phyloP scores from a whole-genome alignment of 192 early-diverging fungal genomes.

The Paraglomus brasilianum region DNA sequence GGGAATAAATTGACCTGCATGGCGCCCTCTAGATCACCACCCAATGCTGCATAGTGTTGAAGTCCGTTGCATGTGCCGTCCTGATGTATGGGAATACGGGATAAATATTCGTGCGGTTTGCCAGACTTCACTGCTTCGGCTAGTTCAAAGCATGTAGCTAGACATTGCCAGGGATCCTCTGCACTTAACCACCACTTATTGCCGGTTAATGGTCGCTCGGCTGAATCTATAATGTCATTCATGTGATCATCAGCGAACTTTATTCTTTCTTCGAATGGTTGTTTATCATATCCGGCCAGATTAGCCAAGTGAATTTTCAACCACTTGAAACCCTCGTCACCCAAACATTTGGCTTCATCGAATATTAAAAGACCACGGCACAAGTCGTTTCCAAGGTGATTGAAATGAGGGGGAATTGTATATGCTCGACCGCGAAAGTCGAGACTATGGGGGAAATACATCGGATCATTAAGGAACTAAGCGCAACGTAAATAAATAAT shows the following conservation, averaged over 20 bases:
- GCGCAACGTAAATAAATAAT: neutral
- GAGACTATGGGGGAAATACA: slow-evolving; percentile 97
- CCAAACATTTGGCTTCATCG: slow-evolving; percentile 74
- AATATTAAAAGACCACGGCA: slow-evolving; percentile 92
- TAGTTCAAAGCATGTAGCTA: slow-evolving; percentile 87
- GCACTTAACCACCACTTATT: slow-evolving; percentile 85
- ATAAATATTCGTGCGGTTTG: slow-evolving; percentile 69
- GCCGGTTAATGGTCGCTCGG: slow-evolving; percentile 76
- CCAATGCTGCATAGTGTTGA: slow-evolving; percentile 97
- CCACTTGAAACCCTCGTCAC: slow-evolving; percentile 80
- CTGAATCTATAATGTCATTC: slow-evolving; percentile 81
- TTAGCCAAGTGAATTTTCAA: slow-evolving; percentile 95
- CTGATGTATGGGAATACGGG: slow-evolving; percentile 86
- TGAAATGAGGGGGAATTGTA: slow-evolving; percentile 92
- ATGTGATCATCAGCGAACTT: slow-evolving; percentile 72
- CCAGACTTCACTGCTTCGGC: slow-evolving; percentile 68
- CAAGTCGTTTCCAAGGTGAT: slow-evolving; percentile 95
- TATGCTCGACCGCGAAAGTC: slow-evolving; percentile 98
- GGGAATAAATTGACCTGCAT: slow-evolving; percentile 83
- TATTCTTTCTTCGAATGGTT: slow-evolving; percentile 80
- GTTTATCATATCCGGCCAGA: slow-evolving; percentile 89
- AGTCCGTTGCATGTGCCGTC: slow-evolving; percentile 98
- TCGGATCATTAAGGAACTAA: slow-evolving; percentile 78
- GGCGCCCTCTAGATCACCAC: slow-evolving; percentile 87
- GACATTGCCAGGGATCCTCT: slow-evolving; percentile 92